Evolutionary conservation across 2,329 filamentous ascomycete genomes (phyloP).

Genomic region (Fusarium fracticaudum): DNA sequence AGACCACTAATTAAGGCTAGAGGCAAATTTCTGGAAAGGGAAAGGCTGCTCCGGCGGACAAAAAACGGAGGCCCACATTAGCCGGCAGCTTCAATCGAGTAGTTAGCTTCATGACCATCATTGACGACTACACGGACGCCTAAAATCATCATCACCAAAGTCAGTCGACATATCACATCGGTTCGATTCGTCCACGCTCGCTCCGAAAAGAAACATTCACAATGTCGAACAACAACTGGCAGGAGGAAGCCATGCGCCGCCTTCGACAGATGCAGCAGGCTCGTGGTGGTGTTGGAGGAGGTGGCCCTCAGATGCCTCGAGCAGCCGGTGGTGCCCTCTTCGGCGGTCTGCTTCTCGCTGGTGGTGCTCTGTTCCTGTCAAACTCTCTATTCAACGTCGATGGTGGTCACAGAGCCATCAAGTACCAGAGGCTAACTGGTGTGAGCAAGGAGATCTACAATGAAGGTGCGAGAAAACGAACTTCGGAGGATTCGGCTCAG

Average conservation of each 20-base stretch:
- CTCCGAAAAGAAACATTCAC: slow-evolving; percentile 1
- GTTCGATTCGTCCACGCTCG: slow-evolving; percentile 11
- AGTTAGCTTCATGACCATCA: slow-evolving; percentile 42
- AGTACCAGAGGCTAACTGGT: slow-evolving; percentile 92
- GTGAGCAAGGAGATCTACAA: slow-evolving; percentile 95
- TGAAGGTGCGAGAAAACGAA: slow-evolving; percentile 72
- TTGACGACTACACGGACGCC: slow-evolving; percentile 29
- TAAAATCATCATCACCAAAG: slow-evolving; percentile 23
- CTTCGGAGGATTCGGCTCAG: slow-evolving; percentile 23
- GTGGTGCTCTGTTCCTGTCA: slow-evolving; percentile 62
- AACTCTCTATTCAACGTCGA: slow-evolving; percentile 84
- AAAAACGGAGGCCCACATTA: slow-evolving; percentile 41
- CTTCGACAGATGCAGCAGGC: slow-evolving; percentile 60
- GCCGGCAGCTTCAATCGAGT: slow-evolving; percentile 40
- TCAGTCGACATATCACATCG: slow-evolving; percentile 26
- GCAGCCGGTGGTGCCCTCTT: slow-evolving; percentile 53
- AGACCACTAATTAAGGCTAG: not conserved
- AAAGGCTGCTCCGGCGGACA: slow-evolving; percentile 30
- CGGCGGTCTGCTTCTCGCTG: slow-evolving; percentile 56
- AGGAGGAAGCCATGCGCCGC: slow-evolving; percentile 62
- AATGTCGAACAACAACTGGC: slow-evolving; percentile 54
- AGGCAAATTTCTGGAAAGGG: slow-evolving; percentile 22
- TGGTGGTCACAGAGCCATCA: slow-evolving; percentile 98
- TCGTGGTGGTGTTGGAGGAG: slow-evolving; percentile 55
- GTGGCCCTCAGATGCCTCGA: slow-evolving; percentile 54